Evolutionary conservation across 2,329 filamentous ascomycete genomes (phyloP), one percentile per base, ranked within the genome.

Genomic region (Pseudogymnoascus sp.): DNA sequence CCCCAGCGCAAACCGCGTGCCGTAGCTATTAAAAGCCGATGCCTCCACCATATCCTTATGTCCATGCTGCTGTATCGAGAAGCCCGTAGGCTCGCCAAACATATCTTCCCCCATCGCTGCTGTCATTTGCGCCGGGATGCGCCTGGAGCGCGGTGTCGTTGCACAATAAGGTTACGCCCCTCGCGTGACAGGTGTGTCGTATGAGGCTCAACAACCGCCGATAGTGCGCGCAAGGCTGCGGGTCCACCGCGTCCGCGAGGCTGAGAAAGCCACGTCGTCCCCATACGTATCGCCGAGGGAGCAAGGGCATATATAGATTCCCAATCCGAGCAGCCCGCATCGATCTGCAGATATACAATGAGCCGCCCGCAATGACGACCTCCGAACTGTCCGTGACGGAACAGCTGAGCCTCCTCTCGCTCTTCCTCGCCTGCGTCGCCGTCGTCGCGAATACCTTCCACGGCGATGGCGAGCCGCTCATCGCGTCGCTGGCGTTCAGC

Each of bases 1-100:
- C 35, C 91, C 92, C 2, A 92, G 95, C 43, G 93, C 90, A 80
- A 93, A 93, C 69, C 93, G 90, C 70, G 91, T 93, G 69, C 93
- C 93, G 75, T 96, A 96, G 68, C 87, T 88, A 76, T 97, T 97
- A 82, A 96, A 96, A 68, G 91, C 89, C 65, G 93, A 87, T 0
- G 72, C 67, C 62, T 71, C 68, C 14, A 73, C 66, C 68, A 74
- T 72, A 59, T 74, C 90, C 71, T 86, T 84, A 76, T 93, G 89
- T 69, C 88, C 88, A 74, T 91, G 87, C 65, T 87, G 84, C 70
- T 91, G 83, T 69, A 89, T 85, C 66, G 60, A 61, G 62, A 74
- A 73, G 43, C 43, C 43, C 4, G 24, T 31, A 1, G 24, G 14
- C 43, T 28, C 24, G 24, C 43, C 24, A 8, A 53, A 53, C 6